Conservation (phyloP, 306 rosid genomes). For the Cyamopsis tetragonoloba region DNA sequence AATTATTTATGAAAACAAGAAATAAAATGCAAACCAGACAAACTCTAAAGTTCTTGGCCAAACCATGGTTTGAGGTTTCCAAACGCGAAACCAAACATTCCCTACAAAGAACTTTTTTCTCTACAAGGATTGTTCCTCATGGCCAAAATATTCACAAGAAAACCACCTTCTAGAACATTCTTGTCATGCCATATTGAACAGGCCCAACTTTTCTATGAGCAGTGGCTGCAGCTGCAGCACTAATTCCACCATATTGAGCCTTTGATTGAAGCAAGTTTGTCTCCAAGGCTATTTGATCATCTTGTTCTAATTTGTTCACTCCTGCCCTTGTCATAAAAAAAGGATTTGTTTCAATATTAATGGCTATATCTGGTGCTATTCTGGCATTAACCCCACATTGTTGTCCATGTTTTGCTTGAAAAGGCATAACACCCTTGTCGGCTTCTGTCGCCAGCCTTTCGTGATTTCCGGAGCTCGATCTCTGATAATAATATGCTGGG, state of each 20-base stretch:
- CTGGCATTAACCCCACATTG: slow-evolving; percentile 62
- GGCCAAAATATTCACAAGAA: neutral
- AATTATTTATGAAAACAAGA: too few relatives aligned
- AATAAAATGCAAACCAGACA: too few relatives aligned
- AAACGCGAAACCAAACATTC: too few relatives aligned
- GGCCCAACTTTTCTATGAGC: slow-evolving; percentile 67
- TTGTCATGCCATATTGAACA: slow-evolving; percentile 72
- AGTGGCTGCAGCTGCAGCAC: slow-evolving; percentile 50
- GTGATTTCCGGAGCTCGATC: slow-evolving; percentile 48
- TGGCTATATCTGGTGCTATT: slow-evolving; percentile 65
- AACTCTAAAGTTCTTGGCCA: too few relatives aligned
- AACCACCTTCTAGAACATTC: slow-evolving; percentile 50
- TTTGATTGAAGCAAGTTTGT: slow-evolving; percentile 63
- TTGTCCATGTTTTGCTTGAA: slow-evolving; percentile 57
- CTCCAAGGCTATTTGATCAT: slow-evolving; percentile 58
- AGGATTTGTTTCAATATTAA: slow-evolving; percentile 72
- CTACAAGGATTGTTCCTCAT: slow-evolving; percentile 13
- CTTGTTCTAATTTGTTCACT: slow-evolving; percentile 51
- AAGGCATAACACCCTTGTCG: slow-evolving; percentile 35
- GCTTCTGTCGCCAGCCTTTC: slow-evolving; percentile 52
- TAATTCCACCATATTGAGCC: slow-evolving; percentile 57
- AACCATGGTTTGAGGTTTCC: too few relatives aligned
- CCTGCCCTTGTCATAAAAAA: slow-evolving; percentile 90
- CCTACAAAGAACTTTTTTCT: slow-evolving; percentile 14
- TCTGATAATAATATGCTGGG: slow-evolving; percentile 59